phyloP scores from a whole-genome alignment of 2,329 filamentous ascomycete genomes.

The Trichoderma citrinoviride region DNA sequence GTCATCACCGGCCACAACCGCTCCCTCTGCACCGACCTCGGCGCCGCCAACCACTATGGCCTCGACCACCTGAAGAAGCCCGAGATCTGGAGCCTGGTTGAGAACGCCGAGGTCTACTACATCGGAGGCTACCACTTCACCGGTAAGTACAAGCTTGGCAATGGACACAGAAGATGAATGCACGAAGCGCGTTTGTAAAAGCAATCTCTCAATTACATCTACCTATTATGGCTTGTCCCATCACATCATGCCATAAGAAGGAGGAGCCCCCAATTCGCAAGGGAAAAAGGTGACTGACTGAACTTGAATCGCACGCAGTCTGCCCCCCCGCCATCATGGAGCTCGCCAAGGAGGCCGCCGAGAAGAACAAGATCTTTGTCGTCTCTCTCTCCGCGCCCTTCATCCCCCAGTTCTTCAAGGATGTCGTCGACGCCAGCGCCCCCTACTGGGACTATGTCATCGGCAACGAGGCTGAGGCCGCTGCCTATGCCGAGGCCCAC shows the following conservation, averaged over 20 bases:
- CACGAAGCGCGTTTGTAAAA: not conserved
- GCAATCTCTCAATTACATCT: not conserved
- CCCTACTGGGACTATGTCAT: slow-evolving; percentile 96
- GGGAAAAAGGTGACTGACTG: not conserved
- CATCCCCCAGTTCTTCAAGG: slow-evolving; percentile 97
- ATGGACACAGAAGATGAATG: too few relatives aligned
- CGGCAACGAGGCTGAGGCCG: slow-evolving; percentile 94
- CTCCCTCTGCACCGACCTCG: slow-evolving; percentile 91
- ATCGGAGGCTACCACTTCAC: slow-evolving; percentile 97
- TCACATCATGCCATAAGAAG: not conserved
- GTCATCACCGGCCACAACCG: slow-evolving; percentile 97
- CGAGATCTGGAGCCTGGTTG: slow-evolving; percentile 86
- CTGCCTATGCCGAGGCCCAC: slow-evolving; percentile 81
- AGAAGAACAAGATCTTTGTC: slow-evolving; percentile 86
- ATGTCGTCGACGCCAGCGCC: slow-evolving; percentile 78
- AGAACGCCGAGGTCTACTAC: slow-evolving; percentile 86
- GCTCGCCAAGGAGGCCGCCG: slow-evolving; percentile 83
- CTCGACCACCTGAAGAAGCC: slow-evolving; percentile 87
- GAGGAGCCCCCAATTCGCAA: too few relatives aligned
- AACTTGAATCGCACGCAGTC: slow-evolving; percentile 47
- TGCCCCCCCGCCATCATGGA: slow-evolving; percentile 87
- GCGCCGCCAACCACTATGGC: slow-evolving; percentile 95
- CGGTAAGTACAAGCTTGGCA: slow-evolving; percentile 37
- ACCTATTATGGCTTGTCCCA: not conserved
- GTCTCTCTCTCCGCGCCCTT: slow-evolving; percentile 94